Evolutionary conservation across 768 basidiomycete genomes (phyloP), one percentile per base, ranked within the genome.

Genomic region (Auriscalpium orientale): DNA sequence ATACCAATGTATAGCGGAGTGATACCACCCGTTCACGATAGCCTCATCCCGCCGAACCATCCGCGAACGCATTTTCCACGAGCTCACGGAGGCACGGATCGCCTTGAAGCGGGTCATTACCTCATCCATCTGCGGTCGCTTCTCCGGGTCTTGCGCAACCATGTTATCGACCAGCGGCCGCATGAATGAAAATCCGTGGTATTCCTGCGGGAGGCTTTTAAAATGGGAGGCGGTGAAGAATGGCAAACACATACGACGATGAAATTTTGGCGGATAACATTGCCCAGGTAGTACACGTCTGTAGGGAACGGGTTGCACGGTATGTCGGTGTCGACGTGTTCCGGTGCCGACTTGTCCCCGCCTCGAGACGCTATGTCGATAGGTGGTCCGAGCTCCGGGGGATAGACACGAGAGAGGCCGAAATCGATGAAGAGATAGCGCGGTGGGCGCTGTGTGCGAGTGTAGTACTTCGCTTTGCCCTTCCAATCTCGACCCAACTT

Each of bases 121-220:
- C 48, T 73, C 65, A 16, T 68, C 65, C 58, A 74, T 74, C 1
- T 64, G 67, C 0, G 74, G 74, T 13, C 74, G 69, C 49, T 67
- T 66, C 4, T 56, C 43, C 0, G 73, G 71, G 46, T 75, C 67
- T 0, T 59, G 53, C 55, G 72, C 65, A 0, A 68, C 64, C 74
- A 76, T 76, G 18, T 73, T 69, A 0, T 51, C 47, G 45, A 65
- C 58, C n/a, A 66, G 38, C 35, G 20, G 46, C 10, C 35, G 33
- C 54, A 61, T 43, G 34, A 61, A 61, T 33, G 48, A 49, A 18
- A 60, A 58, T 1, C 57, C 57, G 2, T 44, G n/a, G 34, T 58
- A 55, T 8, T 55, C 49, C 60, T 61, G 38, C 10, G 40, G 21
- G 2, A 4, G 1, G 28, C 10, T 46, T 4, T 9, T 13, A 11